These are phyloP conservation scores for Aspergillus sclerotiicarbonarius DNA, from an alignment of 495 filamentous ascomycete genomes.

Conservation along the genomic window DNA sequence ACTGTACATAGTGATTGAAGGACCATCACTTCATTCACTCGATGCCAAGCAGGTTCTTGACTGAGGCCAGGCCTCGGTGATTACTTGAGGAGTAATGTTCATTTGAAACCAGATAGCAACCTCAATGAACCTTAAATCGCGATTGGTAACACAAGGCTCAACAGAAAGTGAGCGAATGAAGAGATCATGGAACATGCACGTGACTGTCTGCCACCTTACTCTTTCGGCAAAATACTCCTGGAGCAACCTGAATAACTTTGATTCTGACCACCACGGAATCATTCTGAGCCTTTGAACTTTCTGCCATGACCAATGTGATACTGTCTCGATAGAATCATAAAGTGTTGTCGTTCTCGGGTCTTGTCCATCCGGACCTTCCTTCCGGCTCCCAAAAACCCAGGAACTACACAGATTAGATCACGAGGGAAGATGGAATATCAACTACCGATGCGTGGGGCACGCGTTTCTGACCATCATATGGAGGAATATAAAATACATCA, in stretches of 20 bases:
- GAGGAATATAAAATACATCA: neutral
- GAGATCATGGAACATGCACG: too few species aligned
- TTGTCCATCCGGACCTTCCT: neutral
- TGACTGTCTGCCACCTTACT: neutral
- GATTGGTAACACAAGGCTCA: too few species aligned
- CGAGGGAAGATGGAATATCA: neutral
- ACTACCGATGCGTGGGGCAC: constrained; percentile 2
- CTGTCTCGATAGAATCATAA: neutral
- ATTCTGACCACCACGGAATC: neutral
- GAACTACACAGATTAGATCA: neutral
- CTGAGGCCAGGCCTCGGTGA: too few species aligned
- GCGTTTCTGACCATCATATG: neutral
- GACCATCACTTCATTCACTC: too few species aligned
- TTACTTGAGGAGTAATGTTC: too few species aligned
- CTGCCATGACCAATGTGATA: neutral
- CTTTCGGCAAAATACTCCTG: neutral
- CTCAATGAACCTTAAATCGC: too few species aligned
- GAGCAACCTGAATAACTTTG: neutral
- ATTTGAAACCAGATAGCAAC: too few species aligned
- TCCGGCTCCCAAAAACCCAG: too few species aligned
- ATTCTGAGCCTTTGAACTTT: neutral
- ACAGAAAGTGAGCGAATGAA: too few species aligned
- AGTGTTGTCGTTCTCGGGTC: neutral
- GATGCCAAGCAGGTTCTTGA: too few species aligned
- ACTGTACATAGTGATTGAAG: too few species aligned